phyloP scores from a whole-genome alignment of 768 basidiomycete species.

The Mycena albidolilacea region DNA sequence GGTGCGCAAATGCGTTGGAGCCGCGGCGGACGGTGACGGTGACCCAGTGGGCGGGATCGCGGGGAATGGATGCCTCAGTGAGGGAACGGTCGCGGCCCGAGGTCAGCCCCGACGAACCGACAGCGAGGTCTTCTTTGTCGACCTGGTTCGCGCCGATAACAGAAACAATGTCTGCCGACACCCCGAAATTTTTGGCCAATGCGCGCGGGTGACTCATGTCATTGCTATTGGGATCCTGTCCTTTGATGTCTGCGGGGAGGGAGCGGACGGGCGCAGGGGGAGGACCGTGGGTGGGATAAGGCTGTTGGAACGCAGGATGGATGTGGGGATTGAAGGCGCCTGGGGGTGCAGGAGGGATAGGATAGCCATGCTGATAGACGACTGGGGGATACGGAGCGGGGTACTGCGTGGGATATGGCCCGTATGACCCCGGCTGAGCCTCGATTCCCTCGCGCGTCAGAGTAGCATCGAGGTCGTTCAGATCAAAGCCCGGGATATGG shows the following conservation, averaged over 20 bases:
- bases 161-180: slow-evolving; percentile 79
- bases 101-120: slow-evolving; percentile 78
- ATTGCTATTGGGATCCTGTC: slow-evolving; percentile 84
- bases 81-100: slow-evolving; percentile 79
- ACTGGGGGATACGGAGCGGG: slow-evolving; percentile 48
- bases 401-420: slow-evolving; percentile 41
- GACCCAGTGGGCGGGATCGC: slow-evolving; percentile 75
- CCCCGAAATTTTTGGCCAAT: slow-evolving; percentile 86
- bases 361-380: slow-evolving; percentile 46
- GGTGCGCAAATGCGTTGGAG: slow-evolving; percentile 47
- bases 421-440: slow-evolving; percentile 45
- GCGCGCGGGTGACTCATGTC: slow-evolving; percentile 85
- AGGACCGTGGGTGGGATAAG: slow-evolving; percentile 54
- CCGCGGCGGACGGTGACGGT: slow-evolving; percentile 67
- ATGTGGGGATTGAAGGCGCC: slow-evolving; percentile 68
- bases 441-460: slow-evolving; percentile 80
- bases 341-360: slow-evolving; percentile 57
- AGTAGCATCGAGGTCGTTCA: slow-evolving; percentile 76
- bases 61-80: slow-evolving; percentile 67
- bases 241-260: slow-evolving; percentile 62
- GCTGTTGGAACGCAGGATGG: slow-evolving; percentile 73
- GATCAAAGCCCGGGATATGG: slow-evolving; percentile 75
- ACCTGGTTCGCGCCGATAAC: slow-evolving; percentile 50
- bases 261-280: slow-evolving; percentile 41
- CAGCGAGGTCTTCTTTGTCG: slow-evolving; percentile 83